Evolutionary conservation across 805 yeast species (phyloP).

Genomic region (Brettanomyces sp.): DNA sequence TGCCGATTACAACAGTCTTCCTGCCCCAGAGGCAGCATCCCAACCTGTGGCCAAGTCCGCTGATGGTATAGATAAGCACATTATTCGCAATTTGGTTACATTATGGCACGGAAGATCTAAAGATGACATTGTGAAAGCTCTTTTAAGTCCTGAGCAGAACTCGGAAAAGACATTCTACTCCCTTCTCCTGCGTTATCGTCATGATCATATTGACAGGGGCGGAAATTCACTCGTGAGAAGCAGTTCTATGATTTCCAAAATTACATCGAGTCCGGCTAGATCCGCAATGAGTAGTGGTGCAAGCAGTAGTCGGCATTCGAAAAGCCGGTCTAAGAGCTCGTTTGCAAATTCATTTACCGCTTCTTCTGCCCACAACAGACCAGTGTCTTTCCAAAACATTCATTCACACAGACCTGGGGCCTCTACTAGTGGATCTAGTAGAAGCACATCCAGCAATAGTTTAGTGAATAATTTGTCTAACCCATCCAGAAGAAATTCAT

Average conservation of each 20-base stretch:
- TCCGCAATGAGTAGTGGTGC: constrained; percentile 30
- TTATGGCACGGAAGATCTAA: constrained; percentile 48
- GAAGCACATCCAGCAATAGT: no score
- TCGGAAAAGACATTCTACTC: constrained; percentile 31
- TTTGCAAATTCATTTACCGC: constrained; percentile 29
- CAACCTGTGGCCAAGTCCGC: constrained; percentile 36
- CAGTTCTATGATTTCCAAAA: constrained; percentile 23
- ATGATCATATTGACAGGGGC: constrained; percentile 20
- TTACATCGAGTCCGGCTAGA: constrained; percentile 10
- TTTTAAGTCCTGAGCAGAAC: constrained; percentile 21
- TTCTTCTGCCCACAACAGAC: constrained; percentile 36
- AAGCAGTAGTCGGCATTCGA: not conserved
- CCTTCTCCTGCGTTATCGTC: constrained; percentile 26
- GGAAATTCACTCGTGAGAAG: constrained; percentile 18
- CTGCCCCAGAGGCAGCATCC: constrained; percentile 46
- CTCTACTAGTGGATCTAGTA: not conserved
- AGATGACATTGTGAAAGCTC: constrained; percentile 22
- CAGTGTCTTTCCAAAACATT: constrained; percentile 34
- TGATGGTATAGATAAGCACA: constrained; percentile 41
- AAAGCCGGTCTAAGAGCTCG: no score
- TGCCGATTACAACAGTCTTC: constrained; percentile 30
- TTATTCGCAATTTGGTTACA: constrained; percentile 44
- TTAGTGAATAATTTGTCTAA: no score
- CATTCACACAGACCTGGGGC: not conserved
- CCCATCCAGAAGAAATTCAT: not conserved